Evolutionary conservation across 2,329 filamentous ascomycete genomes (phyloP).

Genomic region (Pyrenophora graminea): DNA sequence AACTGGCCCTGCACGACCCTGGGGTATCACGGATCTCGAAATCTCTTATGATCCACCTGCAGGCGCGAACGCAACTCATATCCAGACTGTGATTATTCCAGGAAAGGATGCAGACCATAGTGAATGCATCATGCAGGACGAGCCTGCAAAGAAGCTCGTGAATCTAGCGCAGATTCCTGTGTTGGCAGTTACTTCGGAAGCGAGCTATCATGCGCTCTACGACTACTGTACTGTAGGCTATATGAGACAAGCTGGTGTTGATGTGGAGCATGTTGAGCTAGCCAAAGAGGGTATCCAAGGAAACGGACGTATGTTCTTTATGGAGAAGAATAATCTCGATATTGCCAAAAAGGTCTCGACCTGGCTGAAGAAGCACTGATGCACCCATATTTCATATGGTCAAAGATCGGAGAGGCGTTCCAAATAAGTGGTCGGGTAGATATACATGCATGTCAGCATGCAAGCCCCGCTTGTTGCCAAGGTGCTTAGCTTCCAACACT

Average conservation of each 20-base stretch:
- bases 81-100: constrained; percentile 28
- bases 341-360: constrained; percentile 1
- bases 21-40: constrained; percentile 41
- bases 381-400: too few relatives aligned
- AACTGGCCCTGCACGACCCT: constrained; percentile 30
- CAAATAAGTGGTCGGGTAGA: too few relatives aligned
- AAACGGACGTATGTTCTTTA: constrained; percentile 50
- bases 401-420: too few relatives aligned
- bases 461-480: too few relatives aligned
- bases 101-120: constrained; percentile 31
- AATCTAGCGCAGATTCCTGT: constrained; percentile 57
- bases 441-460: too few relatives aligned
- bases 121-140: constrained; percentile 48
- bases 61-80: constrained; percentile 19
- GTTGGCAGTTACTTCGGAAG: constrained; percentile 57
- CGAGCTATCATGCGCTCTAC: constrained; percentile 59
- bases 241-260: constrained; percentile 51
- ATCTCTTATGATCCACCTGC: constrained; percentile 43
- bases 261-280: constrained; percentile 30
- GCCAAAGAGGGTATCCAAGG: constrained; percentile 67
- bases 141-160: constrained; percentile 51
- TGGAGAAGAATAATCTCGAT: constrained; percentile 39
- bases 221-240: constrained; percentile 61
- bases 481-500: too few relatives aligned
- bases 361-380: constrained; percentile 3